Evolutionary conservation across 2,329 filamentous ascomycete genomes (phyloP).

Genomic region (Ceratocystis albifundus): DNA sequence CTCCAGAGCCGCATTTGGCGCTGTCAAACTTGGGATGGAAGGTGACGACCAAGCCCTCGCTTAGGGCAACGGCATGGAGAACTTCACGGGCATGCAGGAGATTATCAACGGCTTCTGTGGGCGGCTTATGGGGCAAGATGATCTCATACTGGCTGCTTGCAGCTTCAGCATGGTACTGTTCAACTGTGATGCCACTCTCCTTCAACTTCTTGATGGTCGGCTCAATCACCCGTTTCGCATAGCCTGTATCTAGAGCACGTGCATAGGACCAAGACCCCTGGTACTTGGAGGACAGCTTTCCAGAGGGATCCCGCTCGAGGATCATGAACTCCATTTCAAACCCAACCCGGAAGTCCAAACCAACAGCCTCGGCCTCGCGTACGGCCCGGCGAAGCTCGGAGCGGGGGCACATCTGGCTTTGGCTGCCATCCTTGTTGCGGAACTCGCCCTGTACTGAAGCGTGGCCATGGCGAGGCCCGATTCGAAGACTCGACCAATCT

Average conservation of each 20-base stretch:
- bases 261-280: slow-evolving; percentile 39
- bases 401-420: slow-evolving; percentile 51
- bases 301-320: not conserved
- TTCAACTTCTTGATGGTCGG: slow-evolving; percentile 53
- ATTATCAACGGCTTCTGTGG: slow-evolving; percentile 58
- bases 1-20: slow-evolving; percentile 48
- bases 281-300: slow-evolving; percentile 48
- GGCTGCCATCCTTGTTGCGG: slow-evolving; percentile 42
- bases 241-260: slow-evolving; percentile 17
- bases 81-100: slow-evolving; percentile 61
- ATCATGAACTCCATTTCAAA: slow-evolving; percentile 59
- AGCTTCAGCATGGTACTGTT: slow-evolving; percentile 65
- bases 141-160: slow-evolving; percentile 69
- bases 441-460: slow-evolving; percentile 59
- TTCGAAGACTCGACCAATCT: slow-evolving; percentile 50
- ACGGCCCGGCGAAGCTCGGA: slow-evolving; percentile 47
- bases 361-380: slow-evolving; percentile 34
- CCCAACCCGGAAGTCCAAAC: slow-evolving; percentile 49
- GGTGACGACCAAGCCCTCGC: slow-evolving; percentile 54
- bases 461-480: slow-evolving; percentile 48
- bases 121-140: slow-evolving; percentile 50
- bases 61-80: slow-evolving; percentile 51
- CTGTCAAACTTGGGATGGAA: slow-evolving; percentile 60
- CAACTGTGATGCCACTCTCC: slow-evolving; percentile 51
- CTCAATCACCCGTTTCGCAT: slow-evolving; percentile 47